These are phyloP conservation scores for Exophiala dermatitidis DNA, from an alignment of 2,329 filamentous ascomycete genomes.

Conservation along the genomic window DNA sequence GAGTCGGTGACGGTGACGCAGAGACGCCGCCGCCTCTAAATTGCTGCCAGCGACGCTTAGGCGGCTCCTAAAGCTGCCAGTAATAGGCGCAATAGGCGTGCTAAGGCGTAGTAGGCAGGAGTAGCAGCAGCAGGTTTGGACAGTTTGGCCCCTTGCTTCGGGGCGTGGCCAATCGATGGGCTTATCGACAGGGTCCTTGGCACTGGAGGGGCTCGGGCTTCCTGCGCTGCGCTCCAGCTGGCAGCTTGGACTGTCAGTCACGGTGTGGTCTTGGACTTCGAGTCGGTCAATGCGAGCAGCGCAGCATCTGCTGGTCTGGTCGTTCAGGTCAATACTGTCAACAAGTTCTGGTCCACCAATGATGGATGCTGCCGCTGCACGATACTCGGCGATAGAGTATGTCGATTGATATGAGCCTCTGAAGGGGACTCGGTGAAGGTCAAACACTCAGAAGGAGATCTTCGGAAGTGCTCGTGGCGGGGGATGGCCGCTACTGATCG, in stretches of 20 bases:
- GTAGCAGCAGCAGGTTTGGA: neutral
- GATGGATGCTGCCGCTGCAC: neutral
- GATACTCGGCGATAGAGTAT: neutral
- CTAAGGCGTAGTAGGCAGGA: neutral
- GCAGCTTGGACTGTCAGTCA: too few species aligned
- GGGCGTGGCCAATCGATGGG: neutral
- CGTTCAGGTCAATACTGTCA: neutral
- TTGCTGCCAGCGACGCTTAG: neutral
- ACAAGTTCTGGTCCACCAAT: neutral
- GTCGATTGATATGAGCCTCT: too few species aligned
- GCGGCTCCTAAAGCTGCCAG: neutral
- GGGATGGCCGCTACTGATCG: neutral
- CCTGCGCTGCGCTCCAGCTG: neutral
- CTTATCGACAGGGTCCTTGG: neutral
- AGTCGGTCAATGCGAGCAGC: neutral
- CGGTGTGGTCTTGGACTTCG: neutral
- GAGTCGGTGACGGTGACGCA: neutral
- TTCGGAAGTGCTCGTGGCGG: neutral
- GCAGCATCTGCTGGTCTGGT: too few species aligned
- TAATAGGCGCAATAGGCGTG: too few species aligned
- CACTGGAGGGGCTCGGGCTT: neutral
- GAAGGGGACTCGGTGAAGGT: neutral
- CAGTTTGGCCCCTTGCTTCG: neutral
- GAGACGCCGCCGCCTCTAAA: constrained; percentile 1
- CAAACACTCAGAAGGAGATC: neutral